phyloP scores from a whole-genome alignment of 306 rosid species.

The Astragalus membranaceus region DNA sequence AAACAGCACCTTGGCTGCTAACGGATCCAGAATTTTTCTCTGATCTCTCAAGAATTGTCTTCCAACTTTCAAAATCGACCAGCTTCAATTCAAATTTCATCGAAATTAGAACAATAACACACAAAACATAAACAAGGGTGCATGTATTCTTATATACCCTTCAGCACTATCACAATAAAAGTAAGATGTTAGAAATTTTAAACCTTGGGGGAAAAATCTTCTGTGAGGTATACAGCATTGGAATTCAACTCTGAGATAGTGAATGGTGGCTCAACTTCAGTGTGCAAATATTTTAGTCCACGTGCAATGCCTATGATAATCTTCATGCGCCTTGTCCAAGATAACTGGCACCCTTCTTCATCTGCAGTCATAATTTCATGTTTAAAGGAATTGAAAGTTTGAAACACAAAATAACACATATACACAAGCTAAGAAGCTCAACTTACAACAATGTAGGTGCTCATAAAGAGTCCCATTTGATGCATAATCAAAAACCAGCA shows the following conservation, averaged over 20 bases:
- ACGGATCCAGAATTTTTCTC: conserved; percentile 69
- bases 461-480: conserved; percentile 93
- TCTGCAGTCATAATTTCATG: conserved; percentile 33
- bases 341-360: conserved; percentile 80
- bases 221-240: conserved; percentile 87
- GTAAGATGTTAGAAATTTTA: not conserved
- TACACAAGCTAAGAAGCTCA: conserved; percentile 2
- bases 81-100: conserved; percentile 41
- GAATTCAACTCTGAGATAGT: conserved; percentile 86
- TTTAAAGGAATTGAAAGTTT: conserved; percentile 14
- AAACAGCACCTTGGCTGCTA: conserved; percentile 55
- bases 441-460: conserved; percentile 88
- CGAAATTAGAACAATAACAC: conserved; percentile 14
- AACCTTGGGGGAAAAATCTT: conserved; percentile 94
- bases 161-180: not conserved
- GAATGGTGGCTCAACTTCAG: conserved; percentile 82
- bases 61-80: conserved; percentile 98
- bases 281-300: conserved; percentile 84
- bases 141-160: no score
- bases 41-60: conserved; percentile 78
- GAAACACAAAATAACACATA: not conserved
- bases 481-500: conserved; percentile 93
- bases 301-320: conserved; percentile 78
- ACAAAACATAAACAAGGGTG: no score
- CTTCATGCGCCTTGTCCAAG: conserved; percentile 96